Percentiles rank a stretch among this genome's conserved stretches.
phyloP scores from a whole-genome alignment of 192 early-diverging fungal species.

The Funneliformis mosseae region DNA sequence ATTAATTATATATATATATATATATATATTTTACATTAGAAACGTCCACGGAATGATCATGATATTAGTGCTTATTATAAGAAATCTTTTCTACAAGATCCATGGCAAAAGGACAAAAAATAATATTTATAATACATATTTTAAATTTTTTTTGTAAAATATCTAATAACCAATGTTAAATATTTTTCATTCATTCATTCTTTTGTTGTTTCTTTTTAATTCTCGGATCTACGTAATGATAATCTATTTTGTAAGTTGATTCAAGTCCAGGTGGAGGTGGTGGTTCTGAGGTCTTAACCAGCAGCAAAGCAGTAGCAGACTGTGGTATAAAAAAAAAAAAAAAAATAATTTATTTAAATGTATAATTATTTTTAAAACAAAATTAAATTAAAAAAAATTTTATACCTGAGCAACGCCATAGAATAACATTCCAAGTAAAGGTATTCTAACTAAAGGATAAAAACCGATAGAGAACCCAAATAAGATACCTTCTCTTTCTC shows the following conservation, averaged over 20 bases:
- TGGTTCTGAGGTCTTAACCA: constrained; percentile 26
- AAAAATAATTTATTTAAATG: neutral
- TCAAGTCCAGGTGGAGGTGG: constrained; percentile 19
- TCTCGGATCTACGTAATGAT: constrained; percentile 6
- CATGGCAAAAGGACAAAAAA: neutral
- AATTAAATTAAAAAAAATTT: neutral
- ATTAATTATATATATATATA: neutral
- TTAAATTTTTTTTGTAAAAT: neutral
- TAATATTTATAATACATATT: neutral
- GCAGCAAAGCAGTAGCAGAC: constrained; percentile 27
- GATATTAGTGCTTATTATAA: neutral
- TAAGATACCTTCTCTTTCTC: constrained; percentile 53
- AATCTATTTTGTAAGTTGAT: neutral
- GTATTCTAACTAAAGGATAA: constrained; percentile 54
- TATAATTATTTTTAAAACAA: neutral
- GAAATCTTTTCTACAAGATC: neutral
- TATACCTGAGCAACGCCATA: constrained; percentile 60
- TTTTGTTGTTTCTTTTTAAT: neutral
- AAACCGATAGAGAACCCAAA: constrained; percentile 61
- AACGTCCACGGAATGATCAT: neutral
- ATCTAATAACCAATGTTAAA: neutral
- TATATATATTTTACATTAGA: neutral
- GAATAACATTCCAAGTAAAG: constrained; percentile 55
- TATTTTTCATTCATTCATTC: neutral
- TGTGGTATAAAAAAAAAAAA: neutral